Evolutionary conservation across 1,284 basidiomycete species (phyloP), one percentile per base, ranked within the genome.

Genomic region (Pulchroboletus neoregius): DNA sequence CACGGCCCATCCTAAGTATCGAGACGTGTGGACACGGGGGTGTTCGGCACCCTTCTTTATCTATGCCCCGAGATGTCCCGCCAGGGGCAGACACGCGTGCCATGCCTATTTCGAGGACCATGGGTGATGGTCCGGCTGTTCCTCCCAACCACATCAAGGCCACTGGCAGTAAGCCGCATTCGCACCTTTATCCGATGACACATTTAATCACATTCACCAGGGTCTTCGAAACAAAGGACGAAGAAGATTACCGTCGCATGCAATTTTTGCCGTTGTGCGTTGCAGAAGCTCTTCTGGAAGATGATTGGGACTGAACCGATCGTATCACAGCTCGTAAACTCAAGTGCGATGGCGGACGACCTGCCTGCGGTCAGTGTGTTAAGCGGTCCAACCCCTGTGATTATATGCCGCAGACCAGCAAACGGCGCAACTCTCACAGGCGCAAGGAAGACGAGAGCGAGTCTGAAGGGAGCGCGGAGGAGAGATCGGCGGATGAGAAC

Each of bases 161-260:
- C 36, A 46, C 61, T 39, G 74, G 55, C 33, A 66, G 62, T 64
- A 51, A 54, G 58, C 45, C 23, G 34, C 28, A n/a, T 49, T 46
- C 32, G n/a, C 40, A 26, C 27, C 40, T 31, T 51, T 36, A 18
- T 35, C 37, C 31, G 47, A 43, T 37, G 30, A 45, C 38, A 22
- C 37, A 26, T 41, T 49, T 39, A 39, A 46, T 35, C 36, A 24
- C 36, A 6, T 26, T 48, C 16, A 7, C 28, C 47, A 55, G 71
- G 68, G 56, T 68, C 71, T 23, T 67, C 74, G 58, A 82, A 77
- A 56, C 74, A 76, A 54, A 75, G 84, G 45, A 75, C 79, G 37
- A 87, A 87, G 71, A 89, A 89, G 68, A 89, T 88, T 47, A 87
- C 83, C 15, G 85, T 89, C 41, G 86, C 86, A 39, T 90, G 86